Conservation (phyloP, 2,329 filamentous ascomycete species). For the Penicillium sp. region DNA sequence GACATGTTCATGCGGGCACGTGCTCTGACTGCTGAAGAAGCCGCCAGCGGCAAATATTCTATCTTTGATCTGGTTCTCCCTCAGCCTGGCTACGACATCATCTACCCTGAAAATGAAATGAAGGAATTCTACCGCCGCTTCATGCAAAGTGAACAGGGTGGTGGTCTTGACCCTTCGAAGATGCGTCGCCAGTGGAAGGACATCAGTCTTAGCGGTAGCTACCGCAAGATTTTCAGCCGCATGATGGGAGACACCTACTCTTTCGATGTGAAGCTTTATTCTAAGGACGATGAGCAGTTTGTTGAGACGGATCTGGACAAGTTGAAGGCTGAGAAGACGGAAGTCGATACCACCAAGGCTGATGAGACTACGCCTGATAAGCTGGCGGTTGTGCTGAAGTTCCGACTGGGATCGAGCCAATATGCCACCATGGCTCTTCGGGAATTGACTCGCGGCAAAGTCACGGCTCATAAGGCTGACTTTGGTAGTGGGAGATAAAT, state of each 20-base stretch:
- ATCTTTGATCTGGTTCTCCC: constrained; percentile 90
- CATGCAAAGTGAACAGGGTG: constrained; percentile 77
- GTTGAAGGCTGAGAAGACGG: constrained; percentile 48
- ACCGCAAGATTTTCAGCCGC: constrained; percentile 75
- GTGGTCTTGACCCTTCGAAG: constrained; percentile 71
- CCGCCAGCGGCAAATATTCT: constrained; percentile 67
- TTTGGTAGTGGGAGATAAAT: constrained; percentile 48
- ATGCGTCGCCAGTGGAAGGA: constrained; percentile 87
- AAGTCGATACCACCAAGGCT: constrained; percentile 15
- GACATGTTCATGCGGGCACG: constrained; percentile 67
- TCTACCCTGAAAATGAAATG: constrained; percentile 79
- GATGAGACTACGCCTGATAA: constrained; percentile 40
- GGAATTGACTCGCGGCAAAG: constrained; percentile 70
- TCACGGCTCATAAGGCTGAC: constrained; percentile 60
- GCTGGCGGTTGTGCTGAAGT: constrained; percentile 65
- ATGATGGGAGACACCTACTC: constrained; percentile 64
- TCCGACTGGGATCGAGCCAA: constrained; percentile 73
- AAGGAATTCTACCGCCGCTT: constrained; percentile 80
- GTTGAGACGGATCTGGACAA: constrained; percentile 80
- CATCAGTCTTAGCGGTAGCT: constrained; percentile 81
- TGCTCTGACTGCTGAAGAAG: constrained; percentile 71
- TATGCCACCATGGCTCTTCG: constrained; percentile 81
- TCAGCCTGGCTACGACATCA: constrained; percentile 83
- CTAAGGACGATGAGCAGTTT: constrained; percentile 68
- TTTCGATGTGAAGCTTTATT: constrained; percentile 68